Evolutionary conservation across 257 asterid genomes (phyloP).

Genomic region (Solanum dulcamara): DNA sequence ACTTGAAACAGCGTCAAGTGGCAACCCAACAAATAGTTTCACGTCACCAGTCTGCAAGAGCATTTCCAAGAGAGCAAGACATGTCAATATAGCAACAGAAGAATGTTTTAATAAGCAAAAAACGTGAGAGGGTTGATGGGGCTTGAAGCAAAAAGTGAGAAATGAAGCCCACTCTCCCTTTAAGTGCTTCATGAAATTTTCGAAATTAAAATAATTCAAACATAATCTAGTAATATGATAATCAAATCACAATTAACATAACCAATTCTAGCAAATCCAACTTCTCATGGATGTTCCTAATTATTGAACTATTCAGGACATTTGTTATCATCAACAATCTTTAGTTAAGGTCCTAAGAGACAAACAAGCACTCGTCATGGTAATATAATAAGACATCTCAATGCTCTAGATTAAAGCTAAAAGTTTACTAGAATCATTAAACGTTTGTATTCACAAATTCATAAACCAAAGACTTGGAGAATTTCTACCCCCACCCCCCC

Average conservation of each 20-base stretch:
- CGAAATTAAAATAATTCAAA: neutral
- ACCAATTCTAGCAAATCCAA: neutral
- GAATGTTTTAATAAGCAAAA: neutral
- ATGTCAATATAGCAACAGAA: neutral
- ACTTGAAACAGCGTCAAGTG: constrained; percentile 60
- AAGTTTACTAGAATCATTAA: too few relatives aligned
- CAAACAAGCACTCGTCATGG: neutral
- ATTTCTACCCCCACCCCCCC: neutral
- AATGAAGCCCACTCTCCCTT: neutral
- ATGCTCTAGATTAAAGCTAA: too few relatives aligned
- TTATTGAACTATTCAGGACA: neutral
- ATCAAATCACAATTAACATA: neutral
- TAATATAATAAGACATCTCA: neutral
- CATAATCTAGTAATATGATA: neutral
- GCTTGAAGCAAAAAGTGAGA: neutral
- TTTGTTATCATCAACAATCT: neutral
- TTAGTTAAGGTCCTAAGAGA: neutral
- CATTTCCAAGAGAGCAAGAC: neutral
- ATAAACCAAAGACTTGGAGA: too few relatives aligned
- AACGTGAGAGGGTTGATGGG: neutral
- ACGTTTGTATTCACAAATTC: too few relatives aligned
- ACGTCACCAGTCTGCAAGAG: constrained; percentile 35
- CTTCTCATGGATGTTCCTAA: neutral
- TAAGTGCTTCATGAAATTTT: neutral
- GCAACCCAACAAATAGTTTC: constrained; percentile 70